Percentiles rank a stretch among this genome's conserved stretches.
Conservation (phyloP, 1,139 yeast species). For the Geotrichum reessii region DNA sequence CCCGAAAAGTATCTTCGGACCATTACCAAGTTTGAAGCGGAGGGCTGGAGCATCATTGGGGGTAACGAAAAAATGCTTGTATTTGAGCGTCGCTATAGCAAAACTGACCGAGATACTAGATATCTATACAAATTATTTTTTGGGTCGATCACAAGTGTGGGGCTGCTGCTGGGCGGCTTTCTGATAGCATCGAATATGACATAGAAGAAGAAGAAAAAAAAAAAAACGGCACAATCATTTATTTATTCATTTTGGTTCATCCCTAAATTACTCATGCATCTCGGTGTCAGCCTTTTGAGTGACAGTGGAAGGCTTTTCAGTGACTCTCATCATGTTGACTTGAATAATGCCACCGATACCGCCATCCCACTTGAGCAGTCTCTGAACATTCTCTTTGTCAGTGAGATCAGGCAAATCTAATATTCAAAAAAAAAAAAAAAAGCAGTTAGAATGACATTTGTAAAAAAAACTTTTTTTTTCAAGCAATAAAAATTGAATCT, state of each 20-base stretch:
- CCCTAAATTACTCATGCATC: slow-evolving; percentile 1
- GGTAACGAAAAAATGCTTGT: slow-evolving; percentile 37
- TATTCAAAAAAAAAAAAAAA: not conserved
- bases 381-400: slow-evolving; percentile 52
- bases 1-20: slow-evolving; percentile 34
- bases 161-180: slow-evolving; percentile 16
- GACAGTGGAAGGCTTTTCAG: not conserved
- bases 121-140: slow-evolving; percentile 19
- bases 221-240: not conserved
- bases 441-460: not conserved
- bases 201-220: not conserved
- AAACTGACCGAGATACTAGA: slow-evolving; percentile 19
- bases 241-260: not conserved
- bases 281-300: not conserved
- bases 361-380: slow-evolving; percentile 71
- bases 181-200: slow-evolving; percentile 1
- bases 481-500: slow-evolving; percentile 13
- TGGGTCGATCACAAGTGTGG: slow-evolving; percentile 19
- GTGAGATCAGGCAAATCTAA: slow-evolving; percentile 57
- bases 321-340: slow-evolving; percentile 39
- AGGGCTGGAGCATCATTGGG: slow-evolving; percentile 47
- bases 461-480: not conserved
- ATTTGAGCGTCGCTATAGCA: slow-evolving; percentile 32
- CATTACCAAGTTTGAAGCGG: slow-evolving; percentile 38
- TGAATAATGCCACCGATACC: slow-evolving; percentile 71